Evolutionary conservation across 2,329 filamentous ascomycete genomes (phyloP).

Genomic region (Fusarium sp.): DNA sequence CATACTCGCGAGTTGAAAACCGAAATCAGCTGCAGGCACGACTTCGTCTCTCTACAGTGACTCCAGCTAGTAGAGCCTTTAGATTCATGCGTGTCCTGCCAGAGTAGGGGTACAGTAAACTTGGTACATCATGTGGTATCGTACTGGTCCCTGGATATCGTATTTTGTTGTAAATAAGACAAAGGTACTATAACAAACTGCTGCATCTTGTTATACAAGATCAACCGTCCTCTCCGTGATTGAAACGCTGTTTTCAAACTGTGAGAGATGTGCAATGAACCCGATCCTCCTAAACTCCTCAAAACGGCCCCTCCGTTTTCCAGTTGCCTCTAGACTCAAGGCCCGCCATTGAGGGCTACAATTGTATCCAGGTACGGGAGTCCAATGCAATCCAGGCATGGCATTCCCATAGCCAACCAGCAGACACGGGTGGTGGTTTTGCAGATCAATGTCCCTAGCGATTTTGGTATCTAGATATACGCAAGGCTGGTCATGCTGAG

Average conservation of each 20-base stretch:
- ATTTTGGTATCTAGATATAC: background rate
- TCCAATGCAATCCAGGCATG: too few relatives aligned
- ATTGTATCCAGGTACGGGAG: too few relatives aligned
- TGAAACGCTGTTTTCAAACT: too few relatives aligned
- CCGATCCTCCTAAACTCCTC: background rate
- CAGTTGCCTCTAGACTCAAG: background rate
- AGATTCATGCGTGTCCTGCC: background rate
- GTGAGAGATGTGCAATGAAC: background rate
- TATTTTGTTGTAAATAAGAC: background rate
- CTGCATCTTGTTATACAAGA: background rate
- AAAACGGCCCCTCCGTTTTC: background rate
- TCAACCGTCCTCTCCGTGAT: background rate
- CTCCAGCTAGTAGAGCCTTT: background rate
- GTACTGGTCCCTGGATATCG: background rate
- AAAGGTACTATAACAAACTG: rapidly evolving
- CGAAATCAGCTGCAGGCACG: background rate
- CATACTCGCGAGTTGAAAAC: background rate
- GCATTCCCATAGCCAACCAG: too few relatives aligned
- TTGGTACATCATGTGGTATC: background rate
- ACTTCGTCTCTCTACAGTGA: background rate
- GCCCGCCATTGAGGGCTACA: too few relatives aligned
- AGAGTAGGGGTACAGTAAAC: background rate
- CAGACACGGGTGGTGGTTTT: background rate
- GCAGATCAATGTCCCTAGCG: background rate
- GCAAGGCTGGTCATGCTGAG: background rate